Base-by-base conservation (phyloP, 2,329 filamentous ascomycete species). In the Colletotrichum sp. region DNA sequence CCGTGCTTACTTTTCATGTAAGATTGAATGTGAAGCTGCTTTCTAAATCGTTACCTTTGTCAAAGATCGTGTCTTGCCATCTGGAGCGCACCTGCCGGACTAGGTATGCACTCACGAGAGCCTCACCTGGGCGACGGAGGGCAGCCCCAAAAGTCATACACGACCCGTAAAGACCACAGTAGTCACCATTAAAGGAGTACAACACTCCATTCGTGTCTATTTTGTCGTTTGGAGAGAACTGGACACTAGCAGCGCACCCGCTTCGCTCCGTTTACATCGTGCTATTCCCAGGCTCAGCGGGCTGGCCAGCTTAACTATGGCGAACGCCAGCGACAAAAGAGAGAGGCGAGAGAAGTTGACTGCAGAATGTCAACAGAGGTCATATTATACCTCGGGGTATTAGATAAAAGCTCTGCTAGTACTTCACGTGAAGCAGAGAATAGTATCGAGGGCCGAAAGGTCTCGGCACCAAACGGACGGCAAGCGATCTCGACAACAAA, bases 341-440 rank as follows among this genome's bases (percentile, higher is more conserved):
- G 10, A 21, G 43, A 21, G n/a, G 12, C 6, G 2, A 7, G 3
- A 10, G 13, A 13, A 7, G 0, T 52, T 2, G 3, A 7, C 43
- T 52, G n/a, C 43, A 10, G 43, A 13, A 13, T 52, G 6, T 52
- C 12, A 52, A 24, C 2, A 52, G 3, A 48, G 43, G 2, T 48
- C 2, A 48, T 21, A 4, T 13, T 52, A 3, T 5, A 52, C 10
- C n/a, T 10, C 6, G 1, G n/a, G 43, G 4, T 7, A 24, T 52
- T 21, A 8, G 6, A 13, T 13, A 52, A 1, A 21, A 13, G 10
- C n/a, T 52, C 43, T 13, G 6, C 43, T 21, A 7, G 43, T 7
- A 21, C 12, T 52, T 21, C n/a, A 21, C n/a, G 10, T 52, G 6
- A 21, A 24, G 43, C n/a, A 13, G 12, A 21, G n/a, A 12, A 52